Evolutionary conservation across 2,329 filamentous ascomycete genomes (phyloP).

Genomic region (Ophiostoma quercus): DNA sequence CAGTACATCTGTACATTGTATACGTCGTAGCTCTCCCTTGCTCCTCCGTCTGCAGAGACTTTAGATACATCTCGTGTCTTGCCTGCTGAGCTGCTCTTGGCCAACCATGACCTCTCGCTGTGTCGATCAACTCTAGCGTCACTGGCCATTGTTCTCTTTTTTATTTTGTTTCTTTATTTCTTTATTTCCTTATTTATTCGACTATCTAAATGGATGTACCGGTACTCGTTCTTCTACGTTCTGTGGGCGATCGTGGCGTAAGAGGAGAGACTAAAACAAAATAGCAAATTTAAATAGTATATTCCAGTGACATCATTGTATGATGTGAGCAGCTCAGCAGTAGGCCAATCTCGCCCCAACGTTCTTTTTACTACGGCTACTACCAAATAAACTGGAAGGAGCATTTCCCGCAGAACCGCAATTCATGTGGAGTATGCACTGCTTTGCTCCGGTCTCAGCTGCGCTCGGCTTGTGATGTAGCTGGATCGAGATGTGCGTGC

Average conservation of each 20-base stretch:
- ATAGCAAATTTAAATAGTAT: background rate
- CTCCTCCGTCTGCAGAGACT: too few relatives aligned
- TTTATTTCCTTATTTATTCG: background rate
- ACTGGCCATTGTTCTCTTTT: background rate
- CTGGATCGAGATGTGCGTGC: background rate
- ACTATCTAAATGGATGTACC: background rate
- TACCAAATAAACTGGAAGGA: background rate
- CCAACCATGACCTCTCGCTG: background rate
- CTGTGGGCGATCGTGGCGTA: background rate
- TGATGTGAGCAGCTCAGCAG: background rate
- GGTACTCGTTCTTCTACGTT: background rate
- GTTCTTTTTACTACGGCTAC: background rate
- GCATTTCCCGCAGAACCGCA: background rate
- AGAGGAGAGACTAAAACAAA: background rate
- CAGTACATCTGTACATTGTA: too few relatives aligned
- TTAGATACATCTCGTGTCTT: background rate
- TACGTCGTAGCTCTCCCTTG: background rate
- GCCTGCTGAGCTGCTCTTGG: background rate
- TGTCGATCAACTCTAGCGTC: background rate
- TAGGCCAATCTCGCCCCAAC: background rate
- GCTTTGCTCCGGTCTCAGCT: slow-evolving; percentile 4
- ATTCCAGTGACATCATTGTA: slow-evolving; percentile 2
- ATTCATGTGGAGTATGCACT: background rate
- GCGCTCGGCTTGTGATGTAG: slow-evolving; percentile 5
- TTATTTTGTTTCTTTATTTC: background rate